Conservation (phyloP, 2,329 filamentous ascomycete genomes). For the Calonectria pauciramosa region DNA sequence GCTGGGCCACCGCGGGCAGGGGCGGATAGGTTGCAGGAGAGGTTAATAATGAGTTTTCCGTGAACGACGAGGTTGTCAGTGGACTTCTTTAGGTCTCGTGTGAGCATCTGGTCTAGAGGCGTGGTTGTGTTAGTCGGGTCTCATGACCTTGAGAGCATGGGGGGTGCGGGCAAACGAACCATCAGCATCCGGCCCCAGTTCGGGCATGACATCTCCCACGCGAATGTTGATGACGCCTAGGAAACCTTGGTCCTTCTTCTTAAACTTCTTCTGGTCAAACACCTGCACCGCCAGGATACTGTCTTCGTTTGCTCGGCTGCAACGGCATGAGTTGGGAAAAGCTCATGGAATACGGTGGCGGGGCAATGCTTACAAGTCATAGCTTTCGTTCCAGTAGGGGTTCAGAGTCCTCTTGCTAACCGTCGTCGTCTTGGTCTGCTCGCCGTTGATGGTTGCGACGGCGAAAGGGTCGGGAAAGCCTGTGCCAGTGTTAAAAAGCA, state of each 20-base stretch:
- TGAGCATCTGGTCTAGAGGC: slow-evolving; percentile 92
- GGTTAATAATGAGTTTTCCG: slow-evolving; percentile 95
- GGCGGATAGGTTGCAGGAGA: slow-evolving; percentile 88
- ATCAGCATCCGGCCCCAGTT: slow-evolving; percentile 89
- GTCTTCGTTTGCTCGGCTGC: slow-evolving; percentile 90
- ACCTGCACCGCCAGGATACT: slow-evolving; percentile 98
- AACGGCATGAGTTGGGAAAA: slow-evolving; percentile 31
- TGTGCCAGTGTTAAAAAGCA: slow-evolving; percentile 58
- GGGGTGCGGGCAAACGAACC: slow-evolving; percentile 70
- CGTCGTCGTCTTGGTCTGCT: slow-evolving; percentile 97
- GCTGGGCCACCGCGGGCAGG: slow-evolving; percentile 71
- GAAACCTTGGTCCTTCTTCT: slow-evolving; percentile 99
- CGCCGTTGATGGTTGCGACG: slow-evolving; percentile 95
- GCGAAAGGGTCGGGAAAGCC: slow-evolving; percentile 98
- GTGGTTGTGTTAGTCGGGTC: slow-evolving; percentile 44
- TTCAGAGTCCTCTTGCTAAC: slow-evolving; percentile 98
- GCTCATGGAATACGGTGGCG: slow-evolving; percentile 24
- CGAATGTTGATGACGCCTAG: slow-evolving; percentile 97
- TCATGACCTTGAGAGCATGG: slow-evolving; percentile 30
- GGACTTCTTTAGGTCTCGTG: slow-evolving; percentile 95
- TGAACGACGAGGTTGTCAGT: slow-evolving; percentile 98
- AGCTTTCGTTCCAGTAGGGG: slow-evolving; percentile 99
- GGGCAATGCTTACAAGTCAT: slow-evolving; percentile 85
- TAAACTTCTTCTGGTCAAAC: slow-evolving; percentile 99
- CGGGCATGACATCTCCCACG: slow-evolving; percentile 89